phyloP scores from a whole-genome alignment of 257 asterid genomes.

The Fraxinus excelsior region DNA sequence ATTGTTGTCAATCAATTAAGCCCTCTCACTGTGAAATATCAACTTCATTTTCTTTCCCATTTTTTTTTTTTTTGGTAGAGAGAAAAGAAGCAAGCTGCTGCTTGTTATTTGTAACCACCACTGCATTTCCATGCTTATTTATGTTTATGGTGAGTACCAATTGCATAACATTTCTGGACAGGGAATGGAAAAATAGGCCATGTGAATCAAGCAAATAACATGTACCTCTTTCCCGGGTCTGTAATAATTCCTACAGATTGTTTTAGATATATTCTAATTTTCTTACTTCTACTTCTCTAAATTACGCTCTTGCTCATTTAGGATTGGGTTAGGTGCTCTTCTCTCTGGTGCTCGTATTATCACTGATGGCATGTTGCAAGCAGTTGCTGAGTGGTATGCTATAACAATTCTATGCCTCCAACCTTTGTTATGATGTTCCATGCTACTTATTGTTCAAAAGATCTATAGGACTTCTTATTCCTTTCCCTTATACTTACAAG shows the following conservation, averaged over 20 bases:
- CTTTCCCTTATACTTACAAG: not conserved
- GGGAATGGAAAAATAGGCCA: too few relatives aligned
- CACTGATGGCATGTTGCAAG: conserved; percentile 92
- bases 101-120: not conserved
- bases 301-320: conserved; percentile 32
- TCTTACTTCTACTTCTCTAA: conserved; percentile 17
- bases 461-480: not conserved
- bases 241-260: too few relatives aligned
- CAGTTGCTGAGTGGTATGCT: conserved; percentile 87
- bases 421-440: not conserved
- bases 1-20: conserved; percentile 5
- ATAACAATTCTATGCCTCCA: conserved; percentile 8
- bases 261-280: not conserved
- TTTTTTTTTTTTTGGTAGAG: not conserved
- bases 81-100: not conserved
- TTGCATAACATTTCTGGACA: conserved; percentile 37
- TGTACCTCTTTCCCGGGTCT: too few relatives aligned
- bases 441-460: not conserved
- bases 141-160: conserved; percentile 15
- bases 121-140: not conserved
- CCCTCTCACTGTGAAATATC: conserved; percentile 15
- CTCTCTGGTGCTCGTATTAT: conserved; percentile 85
- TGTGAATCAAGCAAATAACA: too few relatives aligned
- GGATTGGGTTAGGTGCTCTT: conserved; percentile 98
- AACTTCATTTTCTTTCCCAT: conserved; percentile 3